A percentile compares a stretch with the other conserved stretches of the same genome.
These are phyloP conservation scores for Marvania coccoides DNA, from an alignment of 139 green algal species.

Conservation along the genomic window DNA sequence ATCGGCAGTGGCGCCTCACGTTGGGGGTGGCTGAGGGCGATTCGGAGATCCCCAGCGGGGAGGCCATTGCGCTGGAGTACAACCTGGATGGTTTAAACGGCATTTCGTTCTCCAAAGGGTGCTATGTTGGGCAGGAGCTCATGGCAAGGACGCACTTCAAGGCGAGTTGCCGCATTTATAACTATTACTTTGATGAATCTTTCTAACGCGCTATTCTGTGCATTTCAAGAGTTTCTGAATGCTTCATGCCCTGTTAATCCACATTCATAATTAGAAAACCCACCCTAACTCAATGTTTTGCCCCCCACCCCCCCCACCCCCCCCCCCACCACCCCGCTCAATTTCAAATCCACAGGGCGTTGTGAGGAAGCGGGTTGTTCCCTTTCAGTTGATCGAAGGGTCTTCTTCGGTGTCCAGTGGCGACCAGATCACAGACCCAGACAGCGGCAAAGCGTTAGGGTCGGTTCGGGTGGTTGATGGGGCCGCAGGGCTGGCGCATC, in stretches of 20 bases:
- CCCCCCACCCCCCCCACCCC: no score
- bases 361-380: constrained; percentile 79
- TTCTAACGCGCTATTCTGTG: constrained; percentile 44
- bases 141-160: constrained; percentile 64
- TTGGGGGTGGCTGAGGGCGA: constrained; percentile 80
- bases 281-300: no score
- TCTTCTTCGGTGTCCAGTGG: not conserved
- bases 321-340: no score
- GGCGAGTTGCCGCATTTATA: no score
- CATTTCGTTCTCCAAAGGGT: constrained; percentile 86
- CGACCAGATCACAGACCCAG: not conserved
- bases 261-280: no score
- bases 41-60: constrained; percentile 71
- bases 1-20: constrained; percentile 52
- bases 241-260: not conserved
- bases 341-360: no score
- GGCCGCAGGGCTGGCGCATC: constrained; percentile 29
- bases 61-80: constrained; percentile 83
- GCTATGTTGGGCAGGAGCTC: constrained; percentile 94
- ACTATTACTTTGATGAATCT: constrained; percentile 19
- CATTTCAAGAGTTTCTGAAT: no score
- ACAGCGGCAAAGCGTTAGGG: not conserved
- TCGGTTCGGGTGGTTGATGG: constrained; percentile 12
- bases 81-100: constrained; percentile 86
- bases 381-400: constrained; percentile 28